phyloP scores from a whole-genome alignment of 192 early-diverging fungal species.

The Neocallimastix lanati region DNA sequence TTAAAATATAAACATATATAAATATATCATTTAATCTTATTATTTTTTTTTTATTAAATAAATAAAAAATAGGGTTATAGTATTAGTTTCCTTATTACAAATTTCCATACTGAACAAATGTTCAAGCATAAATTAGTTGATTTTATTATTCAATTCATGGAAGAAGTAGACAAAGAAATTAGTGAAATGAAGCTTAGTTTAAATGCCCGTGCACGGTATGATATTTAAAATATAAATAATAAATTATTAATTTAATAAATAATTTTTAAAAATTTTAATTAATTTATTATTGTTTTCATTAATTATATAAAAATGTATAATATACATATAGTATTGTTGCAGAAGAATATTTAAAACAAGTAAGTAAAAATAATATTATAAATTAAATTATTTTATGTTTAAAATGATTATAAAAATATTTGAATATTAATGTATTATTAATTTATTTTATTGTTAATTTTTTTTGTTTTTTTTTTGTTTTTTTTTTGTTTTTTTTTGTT shows the following conservation, averaged over 20 bases:
- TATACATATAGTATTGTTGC: conserved; percentile 45
- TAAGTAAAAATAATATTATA: too few relatives aligned
- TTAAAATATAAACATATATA: too few relatives aligned
- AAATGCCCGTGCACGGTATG: conserved; percentile 56
- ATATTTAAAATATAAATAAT: background rate
- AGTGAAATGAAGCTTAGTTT: conserved; percentile 94
- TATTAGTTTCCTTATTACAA: conserved; percentile 91
- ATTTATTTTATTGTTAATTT: too few relatives aligned
- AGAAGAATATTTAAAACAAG: conserved; percentile 42
- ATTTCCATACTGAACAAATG: conserved; percentile 96
- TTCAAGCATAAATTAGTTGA: conserved; percentile 98
- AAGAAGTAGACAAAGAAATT: conserved; percentile 98
- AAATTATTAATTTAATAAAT: too few relatives aligned
- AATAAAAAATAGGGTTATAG: conserved; percentile 67
- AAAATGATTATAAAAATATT: too few relatives aligned
- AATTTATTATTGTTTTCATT: background rate
- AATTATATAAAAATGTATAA: background rate
- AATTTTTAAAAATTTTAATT: background rate
- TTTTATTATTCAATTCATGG: conserved; percentile 98
- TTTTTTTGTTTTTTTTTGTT: too few relatives aligned
- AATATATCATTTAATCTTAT: too few relatives aligned
- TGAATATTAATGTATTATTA: too few relatives aligned
- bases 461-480: too few relatives aligned
- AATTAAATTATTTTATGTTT: background rate
- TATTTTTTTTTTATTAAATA: too few relatives aligned